Evolutionary conservation across 345 rosid species (phyloP).

Genomic region (Dovyalis caffra): DNA sequence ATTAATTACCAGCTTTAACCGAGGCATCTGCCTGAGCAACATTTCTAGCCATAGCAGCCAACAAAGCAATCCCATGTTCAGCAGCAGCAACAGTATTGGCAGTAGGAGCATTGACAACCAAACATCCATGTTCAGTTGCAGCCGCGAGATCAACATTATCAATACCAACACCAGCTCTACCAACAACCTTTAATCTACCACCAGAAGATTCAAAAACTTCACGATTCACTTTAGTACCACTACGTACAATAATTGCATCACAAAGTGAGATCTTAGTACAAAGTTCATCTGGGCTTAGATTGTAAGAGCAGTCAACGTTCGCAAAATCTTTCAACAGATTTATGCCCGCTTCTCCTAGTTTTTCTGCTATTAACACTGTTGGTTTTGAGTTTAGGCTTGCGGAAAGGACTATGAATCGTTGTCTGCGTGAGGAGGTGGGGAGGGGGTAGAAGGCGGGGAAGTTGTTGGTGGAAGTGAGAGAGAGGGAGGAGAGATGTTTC

Average conservation of each 20-base stretch:
- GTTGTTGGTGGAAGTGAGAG: not conserved
- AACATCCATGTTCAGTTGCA: constrained; percentile 84
- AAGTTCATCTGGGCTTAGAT: constrained; percentile 81
- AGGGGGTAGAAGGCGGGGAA: not conserved
- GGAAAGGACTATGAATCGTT: constrained; percentile 17
- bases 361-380: constrained; percentile 79
- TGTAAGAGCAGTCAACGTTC: constrained; percentile 77
- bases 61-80: constrained; percentile 87
- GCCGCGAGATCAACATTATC: constrained; percentile 93
- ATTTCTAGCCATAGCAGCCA: constrained; percentile 86
- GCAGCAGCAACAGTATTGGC: constrained; percentile 94
- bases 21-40: constrained; percentile 89
- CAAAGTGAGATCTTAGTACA: constrained; percentile 88
- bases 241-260: constrained; percentile 80
- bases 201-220: constrained; percentile 77
- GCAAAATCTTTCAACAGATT: constrained; percentile 56
- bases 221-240: constrained; percentile 77
- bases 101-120: constrained; percentile 91
- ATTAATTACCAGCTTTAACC: constrained; percentile 73
- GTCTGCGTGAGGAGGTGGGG: not conserved
- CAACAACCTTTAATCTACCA: constrained; percentile 86
- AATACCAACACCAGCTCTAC: constrained; percentile 92
- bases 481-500: not conserved
- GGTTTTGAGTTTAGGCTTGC: constrained; percentile 41
- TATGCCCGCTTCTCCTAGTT: constrained; percentile 78